These are phyloP conservation scores for Backusella sp. DNA, from an alignment of 192 early-diverging fungal species.

Conservation along the genomic window DNA sequence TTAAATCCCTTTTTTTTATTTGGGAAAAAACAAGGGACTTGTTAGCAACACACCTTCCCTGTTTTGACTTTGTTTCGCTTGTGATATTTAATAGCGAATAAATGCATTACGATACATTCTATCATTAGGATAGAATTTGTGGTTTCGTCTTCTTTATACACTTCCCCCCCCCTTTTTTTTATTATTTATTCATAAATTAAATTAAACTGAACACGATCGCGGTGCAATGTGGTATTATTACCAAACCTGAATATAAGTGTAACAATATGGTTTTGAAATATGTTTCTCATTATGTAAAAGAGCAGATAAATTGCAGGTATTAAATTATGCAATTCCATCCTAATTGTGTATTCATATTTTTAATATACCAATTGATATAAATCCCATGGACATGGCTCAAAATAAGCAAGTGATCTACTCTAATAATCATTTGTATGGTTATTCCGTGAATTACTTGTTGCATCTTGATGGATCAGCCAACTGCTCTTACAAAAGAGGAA, in stretches of 20 bases:
- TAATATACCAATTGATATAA: not conserved
- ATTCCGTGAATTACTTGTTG: not conserved
- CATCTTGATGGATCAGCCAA: not conserved
- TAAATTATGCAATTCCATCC: not conserved
- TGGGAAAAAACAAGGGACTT: not conserved
- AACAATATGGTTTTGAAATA: not conserved
- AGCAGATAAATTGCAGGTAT: no score
- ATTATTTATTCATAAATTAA: not conserved
- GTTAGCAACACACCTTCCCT: not conserved
- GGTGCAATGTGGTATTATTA: not conserved
- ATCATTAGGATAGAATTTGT: not conserved
- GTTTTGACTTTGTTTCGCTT: not conserved
- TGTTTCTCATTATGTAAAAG: not conserved
- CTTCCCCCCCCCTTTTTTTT: not conserved
- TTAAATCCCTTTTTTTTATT: not conserved
- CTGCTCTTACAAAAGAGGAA: not conserved
- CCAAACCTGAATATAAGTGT: not conserved
- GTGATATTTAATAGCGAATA: not conserved
- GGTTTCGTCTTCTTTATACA: not conserved
- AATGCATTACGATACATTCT: not conserved
- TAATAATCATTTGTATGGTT: not conserved
- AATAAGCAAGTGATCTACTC: not conserved
- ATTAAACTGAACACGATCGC: not conserved
- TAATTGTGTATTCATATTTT: not conserved
- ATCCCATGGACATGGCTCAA: not conserved